A percentile compares a stretch with the other conserved stretches of the same genome.
These are phyloP conservation scores for Ensete glaucum DNA, from an alignment of 176 grass and related monocot genomes.

Conservation along the genomic window DNA sequence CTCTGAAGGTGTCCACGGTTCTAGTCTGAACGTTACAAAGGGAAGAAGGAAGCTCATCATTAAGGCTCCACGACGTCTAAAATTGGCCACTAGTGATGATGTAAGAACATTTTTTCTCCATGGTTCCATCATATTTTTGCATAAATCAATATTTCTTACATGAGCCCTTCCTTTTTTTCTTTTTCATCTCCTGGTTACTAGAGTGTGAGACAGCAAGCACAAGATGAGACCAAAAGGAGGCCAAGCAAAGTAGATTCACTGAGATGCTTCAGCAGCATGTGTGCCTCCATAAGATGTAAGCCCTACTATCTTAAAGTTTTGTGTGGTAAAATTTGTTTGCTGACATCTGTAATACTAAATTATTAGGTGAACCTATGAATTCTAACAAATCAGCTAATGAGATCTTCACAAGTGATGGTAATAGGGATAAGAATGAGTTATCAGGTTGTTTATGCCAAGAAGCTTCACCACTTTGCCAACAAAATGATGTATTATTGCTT, in stretches of 20 bases:
- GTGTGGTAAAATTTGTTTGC: neutral
- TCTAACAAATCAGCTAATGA: neutral
- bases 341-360: neutral
- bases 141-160: conserved; percentile 1
- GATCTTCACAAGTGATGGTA: conserved; percentile 1
- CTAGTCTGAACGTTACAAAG: conserved; percentile 7
- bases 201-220: neutral
- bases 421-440: conserved; percentile 17
- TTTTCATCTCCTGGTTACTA: conserved; percentile 3
- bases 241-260: neutral
- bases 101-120: conserved; percentile 12
- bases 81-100: neutral
- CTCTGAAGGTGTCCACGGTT: conserved; percentile 13
- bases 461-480: conserved; percentile 9
- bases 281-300: neutral
- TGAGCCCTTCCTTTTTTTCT: neutral
- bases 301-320: neutral
- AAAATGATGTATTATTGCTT: conserved; percentile 17
- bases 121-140: neutral
- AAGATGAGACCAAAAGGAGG: neutral
- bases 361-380: neutral
- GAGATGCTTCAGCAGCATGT: neutral
- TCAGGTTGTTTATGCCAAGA: conserved; percentile 6
- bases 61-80: neutral
- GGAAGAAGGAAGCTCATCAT: conserved; percentile 24